Evolutionary conservation across 176 grass and related monocot species (phyloP), one percentile per base, ranked within the genome.

Genomic region (Tillandsia leiboldiana): DNA sequence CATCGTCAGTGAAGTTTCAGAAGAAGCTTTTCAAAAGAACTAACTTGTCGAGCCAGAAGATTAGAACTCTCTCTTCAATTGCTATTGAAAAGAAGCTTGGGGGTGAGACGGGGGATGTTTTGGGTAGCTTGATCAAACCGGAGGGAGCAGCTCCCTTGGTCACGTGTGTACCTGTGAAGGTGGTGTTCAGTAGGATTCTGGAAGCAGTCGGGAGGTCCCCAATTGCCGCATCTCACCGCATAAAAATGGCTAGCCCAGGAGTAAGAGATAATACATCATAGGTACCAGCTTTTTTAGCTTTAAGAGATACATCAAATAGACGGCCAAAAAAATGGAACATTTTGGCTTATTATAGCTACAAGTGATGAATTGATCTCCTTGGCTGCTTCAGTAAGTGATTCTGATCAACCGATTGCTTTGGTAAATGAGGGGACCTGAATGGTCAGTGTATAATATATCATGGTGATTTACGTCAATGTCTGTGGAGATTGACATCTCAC

Each of bases 151-250:
- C 83, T 80, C 89, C 94, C 64, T 79, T 83, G 26, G 84, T 99
- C 28, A 99, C 94, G 26, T 99, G 94, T 42, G 84, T 99, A 64
- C 94, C 94, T 27, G 68, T 84, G 26, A 99, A 93, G 85, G 82
- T 99, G 71, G 94, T 81, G 54, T 99, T 90, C 71, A 99, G 86
- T 69, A 99, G 89, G 82, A 99, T 99, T 81, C 59, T 90, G 82
- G 94, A 99, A 87, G 89, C 87, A 72, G 70, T 99, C 64, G 87
- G 94, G 17, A 92, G 86, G 82, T 71, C 86, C 75, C 85, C 81
- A 70, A 42, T 75, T 50, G 64, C 69, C 51, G 64, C 58, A 50
- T 51, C 70, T 74, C 82, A 89, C 51, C 81, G 72, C 63, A 70
- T 80, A 77, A 71, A 83, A 86, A 84, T 91, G 85, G 63, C 81